Conservation (phyloP, 106 monocot genomes). For the Xerophyta viscosa region DNA sequence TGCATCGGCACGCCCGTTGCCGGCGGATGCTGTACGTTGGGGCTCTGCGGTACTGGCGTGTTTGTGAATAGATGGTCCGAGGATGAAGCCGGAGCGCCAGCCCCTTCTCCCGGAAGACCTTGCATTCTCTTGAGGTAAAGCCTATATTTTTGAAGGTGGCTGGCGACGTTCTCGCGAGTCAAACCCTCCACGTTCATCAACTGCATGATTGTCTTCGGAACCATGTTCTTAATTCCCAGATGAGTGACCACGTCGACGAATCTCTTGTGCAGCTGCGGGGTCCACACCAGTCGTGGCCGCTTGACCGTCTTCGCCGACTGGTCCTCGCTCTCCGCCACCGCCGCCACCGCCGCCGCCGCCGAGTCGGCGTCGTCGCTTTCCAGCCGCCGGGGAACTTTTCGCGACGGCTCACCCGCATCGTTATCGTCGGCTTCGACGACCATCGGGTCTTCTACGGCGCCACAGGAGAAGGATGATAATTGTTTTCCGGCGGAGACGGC, state of each 20-base stretch:
- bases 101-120: slow-evolving; percentile 27
- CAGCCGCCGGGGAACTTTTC: background rate
- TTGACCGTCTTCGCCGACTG: slow-evolving; percentile 14
- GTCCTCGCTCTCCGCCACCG: no score
- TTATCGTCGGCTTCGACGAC: slow-evolving; percentile 1
- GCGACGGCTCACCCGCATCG: background rate
- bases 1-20: slow-evolving; percentile 24
- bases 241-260: slow-evolving; percentile 47
- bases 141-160: slow-evolving; percentile 54
- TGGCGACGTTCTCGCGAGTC: slow-evolving; percentile 54
- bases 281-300: slow-evolving; percentile 41
- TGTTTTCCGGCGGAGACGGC: slow-evolving; percentile 12
- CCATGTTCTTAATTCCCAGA: slow-evolving; percentile 39
- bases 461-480: slow-evolving; percentile 8
- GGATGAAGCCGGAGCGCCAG: slow-evolving; percentile 31
- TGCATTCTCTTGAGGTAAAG: slow-evolving; percentile 46
- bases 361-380: background rate
- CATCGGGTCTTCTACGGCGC: slow-evolving; percentile 4
- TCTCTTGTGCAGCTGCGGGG: slow-evolving; percentile 52
- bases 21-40: slow-evolving; percentile 3
- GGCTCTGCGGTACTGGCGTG: slow-evolving; percentile 31
- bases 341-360: no score
- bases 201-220: slow-evolving; percentile 50
- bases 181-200: slow-evolving; percentile 64
- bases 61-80: slow-evolving; percentile 46